Percentiles rank a stretch among this genome's conserved stretches.
These are phyloP conservation scores for Liriodendron chinense DNA, from an alignment of 164 flowering plant species.

Conservation along the genomic window DNA sequence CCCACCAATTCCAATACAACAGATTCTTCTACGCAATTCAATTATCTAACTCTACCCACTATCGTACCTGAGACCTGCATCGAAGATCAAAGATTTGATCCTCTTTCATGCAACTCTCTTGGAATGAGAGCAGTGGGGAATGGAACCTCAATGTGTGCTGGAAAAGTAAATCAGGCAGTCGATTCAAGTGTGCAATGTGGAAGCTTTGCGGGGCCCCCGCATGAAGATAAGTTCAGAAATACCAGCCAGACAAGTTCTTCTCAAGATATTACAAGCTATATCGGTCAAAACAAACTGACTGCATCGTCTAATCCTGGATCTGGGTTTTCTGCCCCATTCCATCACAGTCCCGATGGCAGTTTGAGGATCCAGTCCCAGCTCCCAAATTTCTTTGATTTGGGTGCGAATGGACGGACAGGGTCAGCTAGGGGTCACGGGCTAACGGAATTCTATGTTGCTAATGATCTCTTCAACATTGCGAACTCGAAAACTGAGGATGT, in stretches of 20 bases:
- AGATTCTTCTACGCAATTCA: constrained; percentile 24
- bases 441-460: constrained; percentile 10
- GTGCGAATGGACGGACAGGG: constrained; percentile 25
- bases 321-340: constrained; percentile 27
- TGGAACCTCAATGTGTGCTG: constrained; percentile 6
- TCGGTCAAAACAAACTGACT: constrained; percentile 13
- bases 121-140: constrained; percentile 12
- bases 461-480: constrained; percentile 15
- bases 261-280: background rate
- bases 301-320: constrained; percentile 11
- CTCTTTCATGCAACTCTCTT: constrained; percentile 15
- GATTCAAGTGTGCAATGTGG: constrained; percentile 11
- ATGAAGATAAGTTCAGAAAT: constrained; percentile 21
- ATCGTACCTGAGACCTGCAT: constrained; percentile 14
- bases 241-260: constrained; percentile 13
- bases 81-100: constrained; percentile 14
- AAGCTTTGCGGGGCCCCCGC: constrained; percentile 17
- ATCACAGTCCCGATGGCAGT: constrained; percentile 19
- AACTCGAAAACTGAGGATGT: constrained; percentile 15
- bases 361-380: constrained; percentile 15
- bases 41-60: constrained; percentile 27
- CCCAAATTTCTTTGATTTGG: constrained; percentile 11
- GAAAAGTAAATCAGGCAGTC: constrained; percentile 7
- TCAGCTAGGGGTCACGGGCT: constrained; percentile 18
- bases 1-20: constrained; percentile 9